Percentiles rank a stretch among this genome's conserved stretches.
These are phyloP conservation scores for Aegilops bicornis DNA, from an alignment of 176 grass and related monocot species.

Conservation along the genomic window DNA sequence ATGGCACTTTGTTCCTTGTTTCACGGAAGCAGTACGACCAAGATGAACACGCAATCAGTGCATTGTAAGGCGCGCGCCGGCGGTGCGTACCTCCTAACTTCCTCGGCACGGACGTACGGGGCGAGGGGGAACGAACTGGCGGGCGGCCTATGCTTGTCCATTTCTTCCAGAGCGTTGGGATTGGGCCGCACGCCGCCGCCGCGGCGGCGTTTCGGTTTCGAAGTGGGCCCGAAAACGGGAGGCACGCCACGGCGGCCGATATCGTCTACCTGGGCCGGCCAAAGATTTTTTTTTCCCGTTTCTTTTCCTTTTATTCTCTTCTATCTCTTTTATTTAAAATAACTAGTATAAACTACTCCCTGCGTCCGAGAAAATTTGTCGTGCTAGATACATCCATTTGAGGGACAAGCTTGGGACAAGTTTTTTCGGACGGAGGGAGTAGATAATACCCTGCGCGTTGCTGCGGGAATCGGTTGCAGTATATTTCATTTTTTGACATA, in stretches of 20 bases:
- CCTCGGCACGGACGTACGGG: neutral
- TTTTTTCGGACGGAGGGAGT: too few relatives aligned
- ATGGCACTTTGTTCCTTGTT: neutral
- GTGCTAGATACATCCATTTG: too few relatives aligned
- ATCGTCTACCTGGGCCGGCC: neutral
- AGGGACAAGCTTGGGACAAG: too few relatives aligned
- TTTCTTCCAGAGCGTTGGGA: neutral
- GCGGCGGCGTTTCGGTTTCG: too few relatives aligned
- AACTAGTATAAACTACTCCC: too few relatives aligned
- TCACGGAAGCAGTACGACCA: neutral
- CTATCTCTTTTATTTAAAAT: neutral
- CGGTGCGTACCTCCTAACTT: neutral
- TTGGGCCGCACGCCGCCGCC: neutral
- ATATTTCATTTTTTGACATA: too few relatives aligned
- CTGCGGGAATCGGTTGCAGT: too few relatives aligned
- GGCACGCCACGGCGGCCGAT: too few relatives aligned
- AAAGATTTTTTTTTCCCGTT: neutral
- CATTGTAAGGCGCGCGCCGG: neutral
- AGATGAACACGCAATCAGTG: neutral
- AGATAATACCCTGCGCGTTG: too few relatives aligned
- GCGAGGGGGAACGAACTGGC: neutral
- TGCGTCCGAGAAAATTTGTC: too few relatives aligned
- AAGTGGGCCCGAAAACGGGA: neutral
- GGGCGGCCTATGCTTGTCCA: too few relatives aligned
- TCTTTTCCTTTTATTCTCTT: neutral